Percentiles rank a stretch among this genome's conserved stretches.
Evolutionary conservation across 371 early-diverging fungal species (phyloP).

Genomic region (Chytridium lagenaria): DNA sequence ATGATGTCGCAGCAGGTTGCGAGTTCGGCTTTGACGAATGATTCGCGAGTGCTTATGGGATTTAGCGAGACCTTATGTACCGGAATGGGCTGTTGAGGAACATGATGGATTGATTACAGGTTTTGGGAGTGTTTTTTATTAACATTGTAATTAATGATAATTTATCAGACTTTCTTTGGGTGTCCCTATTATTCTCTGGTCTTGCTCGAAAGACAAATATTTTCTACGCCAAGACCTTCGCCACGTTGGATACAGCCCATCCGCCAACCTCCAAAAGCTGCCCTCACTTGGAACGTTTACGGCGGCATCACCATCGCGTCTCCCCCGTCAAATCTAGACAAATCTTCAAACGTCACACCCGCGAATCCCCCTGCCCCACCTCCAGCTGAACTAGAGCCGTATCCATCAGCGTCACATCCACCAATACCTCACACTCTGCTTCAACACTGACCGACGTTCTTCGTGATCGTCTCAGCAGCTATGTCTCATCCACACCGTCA

Average conservation of each 20-base stretch:
- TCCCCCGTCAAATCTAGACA: not conserved
- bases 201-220: conserved; percentile 79
- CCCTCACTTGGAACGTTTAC: conserved; percentile 71
- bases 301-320: conserved; percentile 73
- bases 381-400: no score
- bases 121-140: conserved; percentile 1
- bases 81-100: conserved; percentile 72
- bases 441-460: not conserved
- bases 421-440: no score
- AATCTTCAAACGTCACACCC: not conserved
- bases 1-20: conserved; percentile 63
- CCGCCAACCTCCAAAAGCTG: conserved; percentile 59
- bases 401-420: no score
- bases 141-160: not conserved
- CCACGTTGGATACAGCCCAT: conserved; percentile 56
- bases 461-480: not conserved
- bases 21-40: conserved; percentile 71
- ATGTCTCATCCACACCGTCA: no score
- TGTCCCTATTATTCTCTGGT: conserved; percentile 66
- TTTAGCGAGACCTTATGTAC: conserved; percentile 73
- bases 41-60: conserved; percentile 81
- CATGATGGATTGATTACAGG: conserved; percentile 79
- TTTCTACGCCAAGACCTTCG: conserved; percentile 65
- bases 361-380: not conserved
- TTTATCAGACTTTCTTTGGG: conserved; percentile 67